Base-by-base conservation (phyloP, 2,329 filamentous ascomycete genomes). In the Cercospora sojina region DNA sequence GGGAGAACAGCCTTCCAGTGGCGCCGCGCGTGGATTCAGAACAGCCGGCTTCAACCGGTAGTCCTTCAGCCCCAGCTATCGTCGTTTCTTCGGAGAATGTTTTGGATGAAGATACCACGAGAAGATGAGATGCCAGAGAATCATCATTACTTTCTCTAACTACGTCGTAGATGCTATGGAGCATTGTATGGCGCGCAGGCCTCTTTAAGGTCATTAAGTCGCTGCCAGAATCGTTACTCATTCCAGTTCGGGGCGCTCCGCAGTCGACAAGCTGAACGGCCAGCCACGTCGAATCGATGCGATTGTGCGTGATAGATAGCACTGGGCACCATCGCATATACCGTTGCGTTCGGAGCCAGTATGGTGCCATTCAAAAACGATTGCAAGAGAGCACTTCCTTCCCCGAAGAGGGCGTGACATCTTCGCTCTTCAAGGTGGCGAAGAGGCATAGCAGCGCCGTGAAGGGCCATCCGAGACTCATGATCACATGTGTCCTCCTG, bases 1-100 rank as follows among this genome's bases (percentile, higher is more conserved):
- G 47, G 9, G 47, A 62, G 32, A 56, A 59, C 27, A 62, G 51
- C 13, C 29, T 59, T 32, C 59, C 58, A 25, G 38, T 43, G 20
- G 51, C 55, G 32, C 60, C 51, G 18, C 23, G 47, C 13, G 27
- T 32, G 6, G 59, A 51, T 20, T 35, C 59, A 49, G 60, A 32
- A 13, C 16, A 32, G 51, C 47, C 18, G 16, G 43, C 47, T 13
- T 10, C 38, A 2, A 4, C 64, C 10, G 29, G 32, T 16, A 66
- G 31, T 38, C 59, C 47, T 18, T 55, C 47, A 41, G 59, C 59
- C 12, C 64, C 64, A 23, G 53, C 59, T 35, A 66, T 66, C 18
- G 59, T 66, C 3, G 64, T 66, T 10, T 66, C 64, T 25, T 62
- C 47, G n/a, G 59, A 62, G 25, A 38, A 6, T 25, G n/a, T 47